Base-by-base conservation (phyloP, 2,329 filamentous ascomycete genomes). In the Xylariaceae sp. region DNA sequence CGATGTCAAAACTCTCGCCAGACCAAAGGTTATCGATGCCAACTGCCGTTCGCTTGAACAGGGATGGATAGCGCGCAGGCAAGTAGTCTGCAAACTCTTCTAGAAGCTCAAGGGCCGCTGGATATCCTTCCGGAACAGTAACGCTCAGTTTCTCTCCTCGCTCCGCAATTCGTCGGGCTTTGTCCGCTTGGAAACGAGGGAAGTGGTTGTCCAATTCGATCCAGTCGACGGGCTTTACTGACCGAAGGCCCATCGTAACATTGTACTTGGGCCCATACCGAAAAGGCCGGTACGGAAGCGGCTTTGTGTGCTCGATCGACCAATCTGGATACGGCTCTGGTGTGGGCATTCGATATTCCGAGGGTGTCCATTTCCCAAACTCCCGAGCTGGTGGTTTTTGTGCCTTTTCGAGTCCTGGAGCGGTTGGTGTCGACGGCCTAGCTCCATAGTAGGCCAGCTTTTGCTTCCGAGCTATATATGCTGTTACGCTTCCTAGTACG, bases 121-220 rank as follows among this genome's bases (percentile, higher is more conserved):
- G 78, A 61, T 78, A 84, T 1, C 85, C 86, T 50, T 85, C 78
- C 0, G 86, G 83, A 2, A 81, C 77, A 0, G 87, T 92, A 12
- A 67, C 67, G 59, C 80, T 83, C 67, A 85, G 88, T 63, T 85
- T 86, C 0, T 65, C 50, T 1, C 81, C 85, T 0, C 88, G 77
- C 51, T 87, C 80, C 12, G 62, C 57, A 38, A 94, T 86, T 1
- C 88, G 79, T 12, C 70, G 68, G 1, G 77, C 74, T 66, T 94
- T 94, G 53, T 85, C 78, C 23, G 74, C 75, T 65, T 94, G 87
- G 62, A 75, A 94, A 42, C 77, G 79, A 1, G 82, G 75, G 62
- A 80, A 94, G 37, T 91, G 77, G 59, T 86, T 91, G 66, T 94
- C 89, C 21, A 94, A 77, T 66, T 94, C 86, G 58, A 92, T 89